Percentiles rank a stretch among this genome's conserved stretches.
phyloP scores from a whole-genome alignment of 2,329 filamentous ascomycete species.

The Bipolaris oryzae region DNA sequence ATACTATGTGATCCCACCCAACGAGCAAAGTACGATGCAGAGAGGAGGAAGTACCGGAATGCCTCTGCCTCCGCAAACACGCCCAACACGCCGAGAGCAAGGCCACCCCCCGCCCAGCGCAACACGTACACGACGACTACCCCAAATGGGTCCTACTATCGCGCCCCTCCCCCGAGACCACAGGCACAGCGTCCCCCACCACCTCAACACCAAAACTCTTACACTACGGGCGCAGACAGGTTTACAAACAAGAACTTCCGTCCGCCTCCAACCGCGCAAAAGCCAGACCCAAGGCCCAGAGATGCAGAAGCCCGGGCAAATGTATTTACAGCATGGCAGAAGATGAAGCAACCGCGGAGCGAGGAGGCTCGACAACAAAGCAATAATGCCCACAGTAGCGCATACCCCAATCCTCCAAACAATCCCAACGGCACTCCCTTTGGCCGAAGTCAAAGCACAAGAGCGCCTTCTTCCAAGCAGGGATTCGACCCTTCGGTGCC shows the following conservation, averaged over 20 bases:
- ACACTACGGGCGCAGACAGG: constrained; percentile 51
- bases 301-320: constrained; percentile 51
- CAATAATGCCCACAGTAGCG: constrained; percentile 13
- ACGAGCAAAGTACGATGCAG: constrained; percentile 67
- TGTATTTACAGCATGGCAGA: constrained; percentile 57
- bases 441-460: constrained; percentile 47
- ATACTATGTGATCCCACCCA: constrained; percentile 67
- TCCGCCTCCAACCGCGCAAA: constrained; percentile 43
- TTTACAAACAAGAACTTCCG: constrained; percentile 52
- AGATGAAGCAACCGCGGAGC: constrained; percentile 51
- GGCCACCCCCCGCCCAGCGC: constrained; percentile 53
- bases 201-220: constrained; percentile 37
- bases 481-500: constrained; percentile 65
- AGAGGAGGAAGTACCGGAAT: constrained; percentile 56
- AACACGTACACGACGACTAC: constrained; percentile 51
- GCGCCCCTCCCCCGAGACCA: constrained; percentile 37
- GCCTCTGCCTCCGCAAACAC: constrained; percentile 44
- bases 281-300: constrained; percentile 39
- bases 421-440: constrained; percentile 49
- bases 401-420: constrained; percentile 19
- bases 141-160: constrained; percentile 42
- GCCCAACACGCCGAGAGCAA: constrained; percentile 49
- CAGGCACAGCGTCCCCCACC: constrained; percentile 34
- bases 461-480: constrained; percentile 58
- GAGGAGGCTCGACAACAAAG: constrained; percentile 38